Conservation (phyloP, 2,329 filamentous ascomycete species). For the Monosporascus ibericus region DNA sequence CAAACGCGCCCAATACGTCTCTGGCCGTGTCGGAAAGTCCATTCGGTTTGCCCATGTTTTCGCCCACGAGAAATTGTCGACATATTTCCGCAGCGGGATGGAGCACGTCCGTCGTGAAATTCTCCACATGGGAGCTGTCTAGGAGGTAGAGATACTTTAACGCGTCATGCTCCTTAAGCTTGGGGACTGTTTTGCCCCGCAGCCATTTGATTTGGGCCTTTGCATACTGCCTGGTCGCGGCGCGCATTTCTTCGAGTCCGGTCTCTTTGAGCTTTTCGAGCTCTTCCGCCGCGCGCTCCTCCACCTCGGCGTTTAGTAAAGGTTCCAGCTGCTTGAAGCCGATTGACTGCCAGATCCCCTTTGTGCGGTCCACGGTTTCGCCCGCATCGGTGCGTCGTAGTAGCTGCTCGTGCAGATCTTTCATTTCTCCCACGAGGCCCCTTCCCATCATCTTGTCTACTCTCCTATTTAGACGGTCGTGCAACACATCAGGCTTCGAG, state of each 20-base stretch:
- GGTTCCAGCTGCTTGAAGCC: conserved; percentile 87
- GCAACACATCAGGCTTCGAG: conserved; percentile 61
- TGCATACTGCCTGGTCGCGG: conserved; percentile 82
- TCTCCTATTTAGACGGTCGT: conserved; percentile 64
- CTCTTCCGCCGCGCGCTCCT: conserved; percentile 26
- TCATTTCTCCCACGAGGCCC: conserved; percentile 45
- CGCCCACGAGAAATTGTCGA: conserved; percentile 53
- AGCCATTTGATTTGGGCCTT: conserved; percentile 85
- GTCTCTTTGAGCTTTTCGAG: conserved; percentile 49
- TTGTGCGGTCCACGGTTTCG: conserved; percentile 59
- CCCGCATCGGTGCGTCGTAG: conserved; percentile 34
- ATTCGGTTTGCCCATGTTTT: conserved; percentile 44
- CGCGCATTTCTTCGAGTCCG: conserved; percentile 70
- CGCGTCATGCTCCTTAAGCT: conserved; percentile 50
- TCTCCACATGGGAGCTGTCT: conserved; percentile 64
- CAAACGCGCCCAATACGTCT: conserved; percentile 53
- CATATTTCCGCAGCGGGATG: conserved; percentile 58
- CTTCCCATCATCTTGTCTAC: conserved; percentile 76
- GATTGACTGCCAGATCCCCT: conserved; percentile 94
- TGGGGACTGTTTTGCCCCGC: conserved; percentile 69
- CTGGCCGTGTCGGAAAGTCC: conserved; percentile 42
- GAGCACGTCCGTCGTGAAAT: conserved; percentile 60
- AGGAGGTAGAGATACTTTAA: conserved; percentile 65
- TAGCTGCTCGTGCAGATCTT: conserved; percentile 37
- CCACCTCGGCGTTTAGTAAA: conserved; percentile 51